phyloP scores from a whole-genome alignment of 1,284 basidiomycete genomes.

The Exobasidium rhododendri region DNA sequence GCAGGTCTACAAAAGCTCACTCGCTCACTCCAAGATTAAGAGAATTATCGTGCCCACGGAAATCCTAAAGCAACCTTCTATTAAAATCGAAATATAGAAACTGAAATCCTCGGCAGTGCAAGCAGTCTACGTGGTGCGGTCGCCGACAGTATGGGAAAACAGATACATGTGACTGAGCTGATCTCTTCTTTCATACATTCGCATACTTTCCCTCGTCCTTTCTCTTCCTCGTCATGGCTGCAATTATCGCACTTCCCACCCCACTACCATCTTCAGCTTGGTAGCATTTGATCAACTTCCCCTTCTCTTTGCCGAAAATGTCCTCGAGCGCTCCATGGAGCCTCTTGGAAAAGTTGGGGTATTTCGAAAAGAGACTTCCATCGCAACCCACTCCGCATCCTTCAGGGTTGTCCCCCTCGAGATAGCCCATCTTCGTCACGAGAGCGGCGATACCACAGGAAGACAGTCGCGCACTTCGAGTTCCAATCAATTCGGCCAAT shows the following conservation, averaged over 20 bases:
- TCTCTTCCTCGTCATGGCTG: conserved; percentile 45
- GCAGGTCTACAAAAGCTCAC: too few species aligned
- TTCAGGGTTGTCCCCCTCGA: conserved; percentile 26
- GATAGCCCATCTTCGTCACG: conserved; percentile 49
- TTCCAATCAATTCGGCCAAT: conserved; percentile 65
- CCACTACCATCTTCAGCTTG: conserved; percentile 53
- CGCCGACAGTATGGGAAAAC: too few species aligned
- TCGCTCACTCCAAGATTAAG: too few species aligned
- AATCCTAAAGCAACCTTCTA: too few species aligned
- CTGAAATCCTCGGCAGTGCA: too few species aligned
- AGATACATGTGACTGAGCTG: too few species aligned
- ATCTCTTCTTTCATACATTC: background rate
- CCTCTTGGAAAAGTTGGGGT: conserved; percentile 49
- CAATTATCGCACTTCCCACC: conserved; percentile 51
- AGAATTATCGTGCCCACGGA: too few species aligned
- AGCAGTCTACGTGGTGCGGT: too few species aligned
- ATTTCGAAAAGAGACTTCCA: conserved; percentile 49
- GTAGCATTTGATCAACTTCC: conserved; percentile 37
- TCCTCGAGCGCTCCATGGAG: conserved; percentile 52
- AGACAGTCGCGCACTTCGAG: conserved; percentile 48
- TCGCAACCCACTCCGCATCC: conserved; percentile 49
- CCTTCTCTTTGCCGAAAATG: conserved; percentile 51
- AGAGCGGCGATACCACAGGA: conserved; percentile 51
- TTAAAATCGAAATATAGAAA: too few species aligned
- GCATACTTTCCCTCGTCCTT: conserved; percentile 7